Percentiles rank a stretch among this genome's conserved stretches.
phyloP scores from a whole-genome alignment of 805 yeast genomes.

The Henningerozyma blattae region DNA sequence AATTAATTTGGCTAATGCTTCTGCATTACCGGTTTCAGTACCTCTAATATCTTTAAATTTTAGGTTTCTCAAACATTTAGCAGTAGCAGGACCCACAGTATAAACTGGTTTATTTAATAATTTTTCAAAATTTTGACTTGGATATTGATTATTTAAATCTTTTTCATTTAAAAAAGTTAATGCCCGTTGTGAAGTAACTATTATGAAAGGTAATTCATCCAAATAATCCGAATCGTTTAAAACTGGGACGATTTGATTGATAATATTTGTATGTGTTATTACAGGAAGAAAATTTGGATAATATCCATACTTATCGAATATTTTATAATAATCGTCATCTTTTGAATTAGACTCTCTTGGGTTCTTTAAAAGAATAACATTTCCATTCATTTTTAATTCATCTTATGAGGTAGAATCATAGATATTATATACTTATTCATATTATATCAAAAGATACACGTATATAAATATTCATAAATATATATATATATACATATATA shows the following conservation, averaged over 20 bases:
- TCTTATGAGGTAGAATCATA: no score
- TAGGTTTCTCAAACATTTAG: constrained; percentile 36
- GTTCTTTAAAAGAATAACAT: constrained; percentile 55
- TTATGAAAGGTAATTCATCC: constrained; percentile 35
- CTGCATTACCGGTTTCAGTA: constrained; percentile 74
- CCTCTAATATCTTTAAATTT: constrained; percentile 68
- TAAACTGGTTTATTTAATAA: constrained; percentile 46
- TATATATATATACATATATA: no score
- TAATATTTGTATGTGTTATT: constrained; percentile 45
- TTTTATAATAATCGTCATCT: no score
- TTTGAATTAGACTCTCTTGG: no score
- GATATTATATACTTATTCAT: no score
- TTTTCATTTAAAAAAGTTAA: no score
- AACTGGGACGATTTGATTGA: constrained; percentile 31
- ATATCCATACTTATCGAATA: constrained; percentile 28
- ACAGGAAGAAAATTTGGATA: constrained; percentile 58
- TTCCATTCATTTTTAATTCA: constrained; percentile 1
- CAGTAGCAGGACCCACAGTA: constrained; percentile 91
- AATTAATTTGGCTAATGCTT: constrained; percentile 52
- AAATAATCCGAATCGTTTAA: constrained; percentile 34
- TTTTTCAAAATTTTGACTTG: constrained; percentile 10
- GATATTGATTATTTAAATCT: no score
- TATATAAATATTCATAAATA: no score
- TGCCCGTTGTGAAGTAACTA: constrained; percentile 85
- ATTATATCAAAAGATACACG: no score